A percentile compares a stretch with the other conserved stretches of the same genome.
Evolutionary conservation across 83 land plant species (phyloP).

Genomic region (Isoetes engelmannii): DNA sequence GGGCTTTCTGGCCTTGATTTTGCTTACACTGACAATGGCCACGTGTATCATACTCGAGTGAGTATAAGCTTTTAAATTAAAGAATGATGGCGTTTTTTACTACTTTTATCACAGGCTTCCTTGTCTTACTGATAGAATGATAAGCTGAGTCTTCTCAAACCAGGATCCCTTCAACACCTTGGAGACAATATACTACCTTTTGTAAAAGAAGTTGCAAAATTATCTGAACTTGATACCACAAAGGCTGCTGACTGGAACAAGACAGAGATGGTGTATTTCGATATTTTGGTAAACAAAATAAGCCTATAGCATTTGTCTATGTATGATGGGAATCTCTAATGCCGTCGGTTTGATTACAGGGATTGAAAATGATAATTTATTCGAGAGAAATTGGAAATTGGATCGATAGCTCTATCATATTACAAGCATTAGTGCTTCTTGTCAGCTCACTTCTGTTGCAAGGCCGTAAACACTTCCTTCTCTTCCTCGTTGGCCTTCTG

Average conservation of each 20-base stretch:
- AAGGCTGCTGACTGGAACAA: conserved; percentile 16
- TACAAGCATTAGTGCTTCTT: conserved; percentile 65
- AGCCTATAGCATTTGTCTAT: neutral
- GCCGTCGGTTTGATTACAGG: conserved; percentile 37
- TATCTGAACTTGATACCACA: conserved; percentile 41
- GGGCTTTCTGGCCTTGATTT: conserved; percentile 96
- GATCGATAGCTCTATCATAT: conserved; percentile 58
- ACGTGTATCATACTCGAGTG: conserved; percentile 95
- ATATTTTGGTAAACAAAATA: conserved; percentile 53
- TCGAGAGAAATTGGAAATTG: conserved; percentile 51
- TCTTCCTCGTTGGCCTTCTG: conserved; percentile 47
- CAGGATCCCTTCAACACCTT: conserved; percentile 94
- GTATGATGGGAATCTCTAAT: neutral
- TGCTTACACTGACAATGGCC: conserved; percentile 65
- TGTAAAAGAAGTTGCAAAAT: conserved; percentile 49
- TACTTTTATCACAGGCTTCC: too few relatives aligned
- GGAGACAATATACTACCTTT: conserved; percentile 91
- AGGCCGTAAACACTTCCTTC: conserved; percentile 46
- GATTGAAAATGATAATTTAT: conserved; percentile 64
- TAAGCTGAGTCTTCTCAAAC: conserved; percentile 56
- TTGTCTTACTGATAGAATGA: conserved; percentile 60
- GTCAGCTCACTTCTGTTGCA: conserved; percentile 53
- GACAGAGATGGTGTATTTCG: conserved; percentile 56
- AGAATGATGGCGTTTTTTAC: too few relatives aligned
- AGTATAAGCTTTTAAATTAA: neutral